Evolutionary conservation across 192 early-diverging fungal genomes (phyloP).

Genomic region (Anaeromyces robustus): DNA sequence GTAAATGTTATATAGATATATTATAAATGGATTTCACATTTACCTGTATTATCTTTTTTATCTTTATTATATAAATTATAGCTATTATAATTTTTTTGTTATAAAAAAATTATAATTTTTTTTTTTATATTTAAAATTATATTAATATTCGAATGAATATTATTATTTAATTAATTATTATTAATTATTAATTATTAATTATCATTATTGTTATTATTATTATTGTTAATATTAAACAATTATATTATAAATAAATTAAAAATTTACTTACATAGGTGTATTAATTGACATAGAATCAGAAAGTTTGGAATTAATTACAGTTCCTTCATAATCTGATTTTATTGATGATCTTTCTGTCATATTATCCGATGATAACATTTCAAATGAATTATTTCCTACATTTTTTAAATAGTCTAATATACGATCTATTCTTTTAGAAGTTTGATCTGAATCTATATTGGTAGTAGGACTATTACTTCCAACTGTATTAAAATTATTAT

Average conservation of each 20-base stretch:
- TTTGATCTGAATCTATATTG: not conserved
- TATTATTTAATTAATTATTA: too few relatives aligned
- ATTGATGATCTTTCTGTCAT: not conserved
- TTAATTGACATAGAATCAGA: slow-evolving; percentile 1
- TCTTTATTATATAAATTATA: not conserved
- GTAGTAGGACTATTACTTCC: not conserved
- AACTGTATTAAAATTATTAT: not conserved
- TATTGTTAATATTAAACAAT: too few relatives aligned
- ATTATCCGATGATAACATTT: slow-evolving; percentile 2
- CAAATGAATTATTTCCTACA: slow-evolving; percentile 17
- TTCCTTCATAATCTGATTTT: not conserved
- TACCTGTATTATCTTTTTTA: not conserved
- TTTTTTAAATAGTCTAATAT: slow-evolving; percentile 28
- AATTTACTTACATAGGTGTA: not conserved
- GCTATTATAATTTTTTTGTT: slow-evolving; percentile 1
- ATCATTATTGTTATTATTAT: too few relatives aligned
- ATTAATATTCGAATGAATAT: too few relatives aligned
- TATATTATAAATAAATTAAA: too few relatives aligned
- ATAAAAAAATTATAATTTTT: not conserved
- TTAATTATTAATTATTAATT: not conserved
- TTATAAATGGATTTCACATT: not conserved
- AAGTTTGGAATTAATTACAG: not conserved
- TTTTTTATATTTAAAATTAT: too few relatives aligned
- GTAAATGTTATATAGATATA: not conserved
- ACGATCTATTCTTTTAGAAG: slow-evolving; percentile 18